Evolutionary conservation across 192 early-diverging fungal species (phyloP), one percentile per base, ranked within the genome.

Genomic region (Gonapodya prolifera): DNA sequence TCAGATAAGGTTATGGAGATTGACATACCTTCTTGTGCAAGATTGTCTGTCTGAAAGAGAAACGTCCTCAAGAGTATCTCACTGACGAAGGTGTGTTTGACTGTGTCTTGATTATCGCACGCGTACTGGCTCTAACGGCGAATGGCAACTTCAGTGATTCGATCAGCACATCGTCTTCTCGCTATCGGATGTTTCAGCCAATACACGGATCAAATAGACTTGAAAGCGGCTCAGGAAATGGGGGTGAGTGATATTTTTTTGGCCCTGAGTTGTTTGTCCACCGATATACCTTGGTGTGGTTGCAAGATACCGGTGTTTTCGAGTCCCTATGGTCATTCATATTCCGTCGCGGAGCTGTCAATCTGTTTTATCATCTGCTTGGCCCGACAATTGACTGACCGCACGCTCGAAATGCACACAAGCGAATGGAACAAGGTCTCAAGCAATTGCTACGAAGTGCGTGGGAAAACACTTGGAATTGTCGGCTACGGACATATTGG

Each of bases 361-460:
- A 84, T 86, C 70, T 85, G 84, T 32, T 77, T 78, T 77, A 82
- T 84, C 69, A 79, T 86, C 34, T 70, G 80, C 29, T 78, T 87
- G 33, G 80, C 83, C 1, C 81, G 85, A 30, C 82, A 86, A 70
- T 80, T 86, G 76, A 84, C 83, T 34, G 85, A 86, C 78, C 76
- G 84, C 30, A 78, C 76, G 30, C 34, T 75, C 1, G 85, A 86
- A 77, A 86, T 86, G 76, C 85, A 86, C 80, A 34, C 61, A 1
- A 80, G 81, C 1, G 83, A 85, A 69, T 86, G 85, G 85, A 86
- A 86, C 81, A 86, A 86, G 34, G 76, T 83, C 2, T 83, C 83
- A n/a, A 78, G 70, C 8, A 79, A 84, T 75, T 86, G 85, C 80
- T 77, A 78, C 30, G 85, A 86, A 74, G 83, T 86, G 31, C 79